Base-by-base conservation (phyloP, 257 asterid species). In the Plantago elongata region DNA sequence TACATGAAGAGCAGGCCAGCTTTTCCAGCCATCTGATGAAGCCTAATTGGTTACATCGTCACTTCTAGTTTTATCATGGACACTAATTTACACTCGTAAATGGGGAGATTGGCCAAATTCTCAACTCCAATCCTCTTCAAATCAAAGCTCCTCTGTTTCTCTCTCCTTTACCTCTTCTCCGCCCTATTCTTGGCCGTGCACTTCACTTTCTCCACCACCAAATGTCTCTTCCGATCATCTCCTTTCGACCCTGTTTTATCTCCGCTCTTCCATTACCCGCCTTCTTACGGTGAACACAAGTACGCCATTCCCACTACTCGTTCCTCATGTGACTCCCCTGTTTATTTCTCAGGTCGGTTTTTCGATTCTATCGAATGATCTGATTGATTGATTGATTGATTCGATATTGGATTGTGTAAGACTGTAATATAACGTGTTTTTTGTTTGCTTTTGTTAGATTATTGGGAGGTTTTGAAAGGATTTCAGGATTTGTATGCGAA, bases 281-380 rank as follows among this genome's bases (percentile, higher is more conserved):
- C 93, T 3, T 89, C 99, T n/a, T 93, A 93, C 54, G 99, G 95
- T 5, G 91, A 86, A 67, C 96, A 93, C 77, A 93, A 93, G 64
- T 75, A 89, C 52, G 79, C 97, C 64, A 58, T 84, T 15, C 94
- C 96, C 7, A 93, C 90, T 29, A 67, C 77, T 60, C 99, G 97
- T 44, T 79, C 94, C 11, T 78, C 95, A 0, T 89, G 97, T 68
- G 47, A 70, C 50, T 89, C 92, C 83, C 99, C 97, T 72, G 79
- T 89, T 61, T 78, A 48, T 57, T 93, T 89, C 79, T 75, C 91
- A 27, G 99, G 99, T 90, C 74, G 3, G 0, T 4, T 11, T 48
- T 57, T 51, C 12, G 9, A 62, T 22, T 15, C 8, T 54, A 11
- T 7, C 7, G 4, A 34, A 27, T 0, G 34, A 15, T 27, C 12